Conservation (phyloP, 2,329 filamentous ascomycete species). For the Trichoderma hamatum region DNA sequence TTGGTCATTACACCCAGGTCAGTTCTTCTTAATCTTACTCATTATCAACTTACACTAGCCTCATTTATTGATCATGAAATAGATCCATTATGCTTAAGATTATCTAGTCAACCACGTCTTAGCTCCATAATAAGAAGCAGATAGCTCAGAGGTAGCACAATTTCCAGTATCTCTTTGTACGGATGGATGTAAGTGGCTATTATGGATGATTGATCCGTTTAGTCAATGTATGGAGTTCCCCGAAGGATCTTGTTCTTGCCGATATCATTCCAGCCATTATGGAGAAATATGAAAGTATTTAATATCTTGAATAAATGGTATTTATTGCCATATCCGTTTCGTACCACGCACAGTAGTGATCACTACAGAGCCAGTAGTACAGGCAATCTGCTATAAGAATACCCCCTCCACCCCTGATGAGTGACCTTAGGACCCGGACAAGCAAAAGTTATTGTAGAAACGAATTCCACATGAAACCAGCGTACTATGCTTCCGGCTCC, state of each 20-base stretch:
- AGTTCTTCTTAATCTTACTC: not conserved
- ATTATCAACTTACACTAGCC: not conserved
- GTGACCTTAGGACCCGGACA: not conserved
- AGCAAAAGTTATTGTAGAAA: not conserved
- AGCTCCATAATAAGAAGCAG: not conserved
- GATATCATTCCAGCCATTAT: not conserved
- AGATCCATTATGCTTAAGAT: not conserved
- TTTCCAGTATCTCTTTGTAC: not conserved
- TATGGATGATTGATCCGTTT: not conserved
- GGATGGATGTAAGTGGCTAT: not conserved
- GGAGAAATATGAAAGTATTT: not conserved
- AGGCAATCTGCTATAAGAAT: not conserved
- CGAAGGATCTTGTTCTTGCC: not conserved
- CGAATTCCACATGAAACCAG: not conserved
- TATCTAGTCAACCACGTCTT: not conserved
- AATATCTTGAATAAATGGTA: not conserved
- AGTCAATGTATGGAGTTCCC: not conserved
- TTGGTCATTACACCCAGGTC: not conserved
- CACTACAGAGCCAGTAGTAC: not conserved
- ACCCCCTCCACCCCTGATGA: not conserved
- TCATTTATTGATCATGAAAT: not conserved
- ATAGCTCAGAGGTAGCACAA: not conserved
- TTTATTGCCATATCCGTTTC: not conserved
- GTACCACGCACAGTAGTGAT: not conserved
- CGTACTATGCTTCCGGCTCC: too few relatives aligned